Evolutionary conservation across 202 grass and related monocot species (phyloP), one percentile per base, ranked within the genome.

Genomic region (Eragrostis tef): DNA sequence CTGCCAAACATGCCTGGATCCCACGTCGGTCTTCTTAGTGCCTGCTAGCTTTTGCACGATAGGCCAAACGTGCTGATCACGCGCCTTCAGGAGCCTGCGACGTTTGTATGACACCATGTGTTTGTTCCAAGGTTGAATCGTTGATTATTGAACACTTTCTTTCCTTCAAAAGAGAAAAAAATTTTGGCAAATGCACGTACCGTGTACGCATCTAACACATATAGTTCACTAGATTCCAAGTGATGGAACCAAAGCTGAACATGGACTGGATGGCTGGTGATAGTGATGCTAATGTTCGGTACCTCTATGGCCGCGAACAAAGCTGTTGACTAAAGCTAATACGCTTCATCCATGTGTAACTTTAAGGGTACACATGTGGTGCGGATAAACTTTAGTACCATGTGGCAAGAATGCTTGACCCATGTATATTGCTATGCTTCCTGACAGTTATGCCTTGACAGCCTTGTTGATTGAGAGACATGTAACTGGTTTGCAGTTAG

Each of bases 191-290:
- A 5, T 51, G 48, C 44, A n/a, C 51, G 67, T 31, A 25, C 29
- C 67, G 58, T 83, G 39, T 19, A 79, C 67, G 80, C n/a, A 26
- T 77, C 56, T 58, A 48, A 26, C 56, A 71, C 61, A n/a, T 19
- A 54, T 19, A 57, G 31, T 41, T 74, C 21, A 58, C 60, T 79
- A 67, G 15, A 50, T 43, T 25, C 31, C 14, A 66, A 21, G 11
- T 24, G 77, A 43, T 68, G 12, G 13, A 53, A 0, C 46, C 5
- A 51, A 54, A 58, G 54, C n/a, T 60, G 4, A 8, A 46, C 63
- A 54, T 68, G 47, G 31, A 22, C 9, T 13, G 62, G 19, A 9
- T 64, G 60, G 12, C 13, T 53, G 61, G 17, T 20, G 65, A 58
- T 70, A 51, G 39, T 10, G 64, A 80, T 58, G 62, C 13, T 69